Percentiles rank a stretch among this genome's conserved stretches.
These are phyloP conservation scores for Epichloe gansuensis DNA, from an alignment of 2,329 filamentous ascomycete genomes.

Conservation along the genomic window DNA sequence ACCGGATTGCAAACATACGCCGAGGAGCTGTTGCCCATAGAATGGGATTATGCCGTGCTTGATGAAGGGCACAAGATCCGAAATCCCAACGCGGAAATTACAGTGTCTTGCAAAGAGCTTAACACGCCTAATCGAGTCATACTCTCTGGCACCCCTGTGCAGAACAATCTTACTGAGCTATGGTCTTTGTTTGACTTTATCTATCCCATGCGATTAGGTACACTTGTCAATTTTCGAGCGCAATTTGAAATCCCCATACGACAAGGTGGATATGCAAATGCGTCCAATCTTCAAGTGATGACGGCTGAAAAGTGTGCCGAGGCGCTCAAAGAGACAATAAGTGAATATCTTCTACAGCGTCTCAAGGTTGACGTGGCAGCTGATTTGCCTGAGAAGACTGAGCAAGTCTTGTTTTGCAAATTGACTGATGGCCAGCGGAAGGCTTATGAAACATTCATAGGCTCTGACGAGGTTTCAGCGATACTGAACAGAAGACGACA, in stretches of 20 bases:
- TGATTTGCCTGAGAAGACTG: constrained; percentile 88
- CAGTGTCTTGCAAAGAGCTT: constrained; percentile 87
- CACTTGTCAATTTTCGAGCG: constrained; percentile 75
- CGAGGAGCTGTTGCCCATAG: constrained; percentile 63
- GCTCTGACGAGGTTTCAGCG: constrained; percentile 71
- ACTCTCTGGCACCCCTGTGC: constrained; percentile 90
- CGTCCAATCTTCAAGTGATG: constrained; percentile 85
- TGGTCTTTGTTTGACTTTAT: constrained; percentile 98
- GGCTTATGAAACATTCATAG: constrained; percentile 69
- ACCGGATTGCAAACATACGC: constrained; percentile 89
- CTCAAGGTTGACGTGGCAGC: constrained; percentile 89
- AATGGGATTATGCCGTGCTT: constrained; percentile 89
- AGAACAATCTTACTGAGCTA: constrained; percentile 88
- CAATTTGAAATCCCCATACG: constrained; percentile 92
- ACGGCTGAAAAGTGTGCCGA: constrained; percentile 90
- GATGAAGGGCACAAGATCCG: constrained; percentile 98
- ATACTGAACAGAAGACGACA: constrained; percentile 66
- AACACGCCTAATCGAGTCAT: constrained; percentile 85
- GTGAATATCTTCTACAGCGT: constrained; percentile 81
- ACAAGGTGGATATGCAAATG: constrained; percentile 88
- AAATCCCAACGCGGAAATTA: constrained; percentile 90
- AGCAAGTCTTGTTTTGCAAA: constrained; percentile 93
- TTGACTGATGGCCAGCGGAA: constrained; percentile 64
- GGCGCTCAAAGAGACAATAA: constrained; percentile 85
- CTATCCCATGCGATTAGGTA: constrained; percentile 89